These are phyloP conservation scores for bread wheat (Triticum aestivum) DNA, from an alignment of 176 grass and related monocot genomes.

Conservation along the genomic window DNA sequence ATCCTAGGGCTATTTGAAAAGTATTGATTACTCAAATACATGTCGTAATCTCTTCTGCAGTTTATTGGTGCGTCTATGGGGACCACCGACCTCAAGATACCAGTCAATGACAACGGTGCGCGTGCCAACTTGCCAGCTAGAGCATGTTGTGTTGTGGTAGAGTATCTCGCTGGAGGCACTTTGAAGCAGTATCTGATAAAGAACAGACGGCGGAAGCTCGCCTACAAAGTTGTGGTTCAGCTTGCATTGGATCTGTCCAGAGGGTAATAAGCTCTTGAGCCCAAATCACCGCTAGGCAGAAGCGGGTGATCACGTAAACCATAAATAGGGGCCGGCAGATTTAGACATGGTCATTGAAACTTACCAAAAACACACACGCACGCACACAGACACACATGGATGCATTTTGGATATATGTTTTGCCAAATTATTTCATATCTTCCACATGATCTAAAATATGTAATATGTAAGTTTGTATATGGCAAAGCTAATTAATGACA, in stretches of 20 bases:
- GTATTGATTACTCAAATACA: neutral
- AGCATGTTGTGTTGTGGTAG: conserved; percentile 91
- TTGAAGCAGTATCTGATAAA: conserved; percentile 85
- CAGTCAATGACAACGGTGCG: conserved; percentile 43
- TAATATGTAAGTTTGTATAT: too few relatives aligned
- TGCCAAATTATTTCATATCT: too few relatives aligned
- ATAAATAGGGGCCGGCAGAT: too few relatives aligned
- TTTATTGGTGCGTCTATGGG: conserved; percentile 97
- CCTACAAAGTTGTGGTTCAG: conserved; percentile 82
- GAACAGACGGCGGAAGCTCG: conserved; percentile 68
- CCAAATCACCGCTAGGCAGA: neutral
- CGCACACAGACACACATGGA: too few relatives aligned
- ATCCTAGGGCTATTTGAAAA: neutral
- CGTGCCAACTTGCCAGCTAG: conserved; percentile 59
- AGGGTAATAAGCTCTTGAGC: conserved; percentile 56
- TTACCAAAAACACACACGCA: too few relatives aligned
- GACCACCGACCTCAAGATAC: conserved; percentile 76
- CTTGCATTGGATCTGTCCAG: conserved; percentile 86
- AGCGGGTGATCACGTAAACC: too few relatives aligned
- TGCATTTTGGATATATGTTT: too few relatives aligned
- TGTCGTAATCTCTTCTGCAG: conserved; percentile 40
- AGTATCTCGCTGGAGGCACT: conserved; percentile 86
- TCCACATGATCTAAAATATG: too few relatives aligned
- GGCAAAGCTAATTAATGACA: too few relatives aligned
- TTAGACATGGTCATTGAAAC: too few relatives aligned